Percentiles rank a stretch among this genome's conserved stretches.
Evolutionary conservation across 139 green algal genomes (phyloP).

Genomic region (Coelastrella sp.): DNA sequence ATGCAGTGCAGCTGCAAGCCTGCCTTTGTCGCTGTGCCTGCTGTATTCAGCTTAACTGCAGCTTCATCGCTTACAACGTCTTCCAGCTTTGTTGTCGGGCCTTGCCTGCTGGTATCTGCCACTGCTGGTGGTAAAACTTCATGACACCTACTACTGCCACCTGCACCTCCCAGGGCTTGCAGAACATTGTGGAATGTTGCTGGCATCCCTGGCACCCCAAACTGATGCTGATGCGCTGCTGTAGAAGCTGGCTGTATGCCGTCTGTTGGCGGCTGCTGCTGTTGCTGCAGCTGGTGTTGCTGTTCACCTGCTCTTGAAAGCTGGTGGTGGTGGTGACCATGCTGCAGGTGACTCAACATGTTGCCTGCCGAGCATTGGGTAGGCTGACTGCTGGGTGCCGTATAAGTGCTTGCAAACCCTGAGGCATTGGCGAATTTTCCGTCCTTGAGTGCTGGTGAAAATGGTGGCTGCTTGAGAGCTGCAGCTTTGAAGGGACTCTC

Average conservation of each 20-base stretch:
- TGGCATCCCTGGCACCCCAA: not conserved
- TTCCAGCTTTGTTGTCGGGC: not conserved
- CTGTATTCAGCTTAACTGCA: not conserved
- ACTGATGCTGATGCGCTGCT: not conserved
- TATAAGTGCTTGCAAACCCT: not conserved
- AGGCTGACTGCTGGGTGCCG: constrained; percentile 22
- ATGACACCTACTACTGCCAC: not conserved
- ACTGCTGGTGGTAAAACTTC: not conserved
- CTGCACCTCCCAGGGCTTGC: not conserved
- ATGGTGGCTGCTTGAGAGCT: not conserved
- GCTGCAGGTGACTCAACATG: not conserved
- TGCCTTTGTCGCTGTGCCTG: not conserved
- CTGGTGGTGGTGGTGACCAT: not conserved
- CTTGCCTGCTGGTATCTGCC: not conserved
- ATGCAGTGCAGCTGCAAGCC: constrained; percentile 16
- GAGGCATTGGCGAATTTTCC: not conserved
- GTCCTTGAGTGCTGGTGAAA: not conserved
- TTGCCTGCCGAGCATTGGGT: not conserved
- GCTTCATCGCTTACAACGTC: not conserved
- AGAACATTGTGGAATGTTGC: constrained; percentile 22
- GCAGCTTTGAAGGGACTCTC: constrained; percentile 29
- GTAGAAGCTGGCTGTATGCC: not conserved
- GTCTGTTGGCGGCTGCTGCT: not conserved
- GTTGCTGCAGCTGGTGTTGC: constrained; percentile 25
- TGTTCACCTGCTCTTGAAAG: not conserved